Evolutionary conservation across 805 yeast genomes (phyloP), one percentile per base, ranked within the genome.

Genomic region (Hanseniaspora jakobsenii): DNA sequence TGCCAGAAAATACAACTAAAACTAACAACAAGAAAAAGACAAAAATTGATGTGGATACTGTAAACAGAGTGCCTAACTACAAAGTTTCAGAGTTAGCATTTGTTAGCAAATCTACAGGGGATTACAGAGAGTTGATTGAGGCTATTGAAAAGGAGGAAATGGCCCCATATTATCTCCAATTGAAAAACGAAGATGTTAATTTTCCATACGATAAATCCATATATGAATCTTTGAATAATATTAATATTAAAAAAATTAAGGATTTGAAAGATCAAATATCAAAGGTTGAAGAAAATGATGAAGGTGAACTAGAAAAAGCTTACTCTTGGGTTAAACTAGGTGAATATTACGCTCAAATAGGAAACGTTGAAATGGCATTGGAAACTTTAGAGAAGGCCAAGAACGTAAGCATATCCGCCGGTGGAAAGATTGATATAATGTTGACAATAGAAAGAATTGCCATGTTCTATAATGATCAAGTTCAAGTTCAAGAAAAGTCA

Each of bases 361-460:
- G 95, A 50, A 95, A 89, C 61, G 73, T 76, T 51, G 64, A 67
- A 27, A 78, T 81, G 53, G 89, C 94, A 6, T 64, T 73, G 32
- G 63, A 67, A 27, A 75, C 84, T 1, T 70, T 82, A 53, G 71
- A 75, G 48, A 80, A 78, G 55, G 86, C 94, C 2, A 68, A 77
- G 48, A 86, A 79, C 39, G 65, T 79, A 52, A 77, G 94, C 0
- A 89, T 89, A 31, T 78, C 89, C 23, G 75, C 93, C 0, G 97
- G 97, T 5, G 69, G 83, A 27, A 89, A 89, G 61, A 89, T 91
- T 57, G 98, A 91, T 59, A 72, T 86, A 41, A 66, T 76, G 48
- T 71, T 91, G 55, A 77, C 95, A 10, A 75, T 89, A 51, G 72
- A 86, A 12, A 76, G 97, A 60, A 62, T 91, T 45, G 96, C 94